phyloP scores from a whole-genome alignment of 305 asterid species.

The Salvia sclarea region DNA sequence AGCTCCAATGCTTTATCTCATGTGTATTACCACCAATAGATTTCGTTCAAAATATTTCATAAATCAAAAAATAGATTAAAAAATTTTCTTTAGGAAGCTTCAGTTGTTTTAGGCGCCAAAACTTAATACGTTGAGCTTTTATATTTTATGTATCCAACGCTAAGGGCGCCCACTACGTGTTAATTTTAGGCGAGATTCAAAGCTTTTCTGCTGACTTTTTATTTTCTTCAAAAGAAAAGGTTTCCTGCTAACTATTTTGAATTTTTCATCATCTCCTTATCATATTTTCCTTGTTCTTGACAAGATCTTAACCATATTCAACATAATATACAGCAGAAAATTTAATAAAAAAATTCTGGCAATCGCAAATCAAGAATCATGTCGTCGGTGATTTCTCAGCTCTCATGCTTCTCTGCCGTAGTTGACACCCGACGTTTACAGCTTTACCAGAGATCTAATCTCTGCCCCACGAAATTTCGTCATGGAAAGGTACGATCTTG shows the following conservation, averaged over 20 bases:
- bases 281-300: neutral
- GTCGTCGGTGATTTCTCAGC: constrained; percentile 30
- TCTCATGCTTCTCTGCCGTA: constrained; percentile 19
- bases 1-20: too few species aligned
- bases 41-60: too few species aligned
- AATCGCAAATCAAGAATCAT: constrained; percentile 18
- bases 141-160: too few species aligned
- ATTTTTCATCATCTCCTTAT: neutral
- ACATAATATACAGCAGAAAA: neutral
- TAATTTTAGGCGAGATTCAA: too few species aligned
- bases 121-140: too few species aligned
- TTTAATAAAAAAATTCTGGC: neutral
- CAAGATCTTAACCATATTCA: neutral
- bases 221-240: too few species aligned
- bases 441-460: constrained; percentile 9
- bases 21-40: too few species aligned
- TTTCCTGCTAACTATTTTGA: constrained; percentile 4
- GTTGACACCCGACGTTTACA: constrained; percentile 24
- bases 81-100: too few species aligned
- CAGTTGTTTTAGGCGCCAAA: too few species aligned
- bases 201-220: too few species aligned
- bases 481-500: constrained; percentile 13
- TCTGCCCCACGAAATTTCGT: constrained; percentile 3
- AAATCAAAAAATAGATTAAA: too few species aligned
- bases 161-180: too few species aligned